These are phyloP conservation scores for Mortierella sp. DNA, from an alignment of 371 early-diverging fungal genomes.

Conservation along the genomic window DNA sequence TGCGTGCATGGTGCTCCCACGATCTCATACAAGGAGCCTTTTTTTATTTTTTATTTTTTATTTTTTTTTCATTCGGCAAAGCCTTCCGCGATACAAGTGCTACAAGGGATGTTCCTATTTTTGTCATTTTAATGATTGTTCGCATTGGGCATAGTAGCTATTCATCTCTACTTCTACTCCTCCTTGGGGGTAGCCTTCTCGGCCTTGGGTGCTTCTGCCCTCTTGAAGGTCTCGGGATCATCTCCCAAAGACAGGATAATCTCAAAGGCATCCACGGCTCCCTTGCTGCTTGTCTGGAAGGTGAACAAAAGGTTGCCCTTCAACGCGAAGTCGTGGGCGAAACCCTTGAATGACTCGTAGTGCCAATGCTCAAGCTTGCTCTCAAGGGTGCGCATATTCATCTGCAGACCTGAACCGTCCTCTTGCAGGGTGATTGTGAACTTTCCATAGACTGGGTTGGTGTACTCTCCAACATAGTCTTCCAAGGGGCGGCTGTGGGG, in stretches of 20 bases:
- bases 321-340: background rate
- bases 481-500: conserved; percentile 1
- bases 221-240: background rate
- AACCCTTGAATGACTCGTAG: conserved; percentile 13
- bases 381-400: background rate
- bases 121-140: no score
- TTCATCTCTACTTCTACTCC: no score
- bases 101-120: no score
- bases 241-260: background rate
- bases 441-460: background rate
- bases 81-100: no score
- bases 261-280: background rate
- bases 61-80: no score
- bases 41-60: no score
- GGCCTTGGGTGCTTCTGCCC: background rate
- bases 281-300: background rate
- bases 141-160: no score
- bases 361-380: conserved; percentile 15
- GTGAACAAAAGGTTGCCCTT: background rate
- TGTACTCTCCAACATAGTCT: conserved; percentile 15
- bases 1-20: no score
- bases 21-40: no score
- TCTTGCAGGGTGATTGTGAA: background rate
- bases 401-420: background rate
- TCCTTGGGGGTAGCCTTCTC: no score